A percentile compares a stretch with the other conserved stretches of the same genome.
These are phyloP conservation scores for Triangularia setosa DNA, from an alignment of 2,329 filamentous ascomycete genomes.

Conservation along the genomic window DNA sequence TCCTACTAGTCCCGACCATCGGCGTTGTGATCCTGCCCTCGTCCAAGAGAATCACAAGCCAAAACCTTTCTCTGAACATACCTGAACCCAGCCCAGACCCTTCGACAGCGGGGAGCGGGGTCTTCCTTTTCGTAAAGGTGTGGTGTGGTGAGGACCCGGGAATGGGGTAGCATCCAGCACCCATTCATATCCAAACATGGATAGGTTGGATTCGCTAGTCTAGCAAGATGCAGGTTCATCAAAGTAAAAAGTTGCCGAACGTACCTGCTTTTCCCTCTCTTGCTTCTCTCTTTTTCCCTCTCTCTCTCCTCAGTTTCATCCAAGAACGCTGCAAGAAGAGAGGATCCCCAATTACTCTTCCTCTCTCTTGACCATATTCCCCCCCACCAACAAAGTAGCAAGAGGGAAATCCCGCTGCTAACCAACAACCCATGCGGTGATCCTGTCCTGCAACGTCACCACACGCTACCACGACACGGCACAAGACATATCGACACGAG, in stretches of 20 bases:
- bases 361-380: background rate
- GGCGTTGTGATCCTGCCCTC: background rate
- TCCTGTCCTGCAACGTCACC: conserved; percentile 5
- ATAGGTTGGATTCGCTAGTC: background rate
- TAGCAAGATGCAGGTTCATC: background rate
- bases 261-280: background rate
- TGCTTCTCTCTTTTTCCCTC: background rate
- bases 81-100: background rate
- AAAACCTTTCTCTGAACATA: background rate
- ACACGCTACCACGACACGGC: background rate
- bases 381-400: background rate
- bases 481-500: background rate
- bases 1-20: background rate
- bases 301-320: background rate
- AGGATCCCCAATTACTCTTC: background rate
- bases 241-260: background rate
- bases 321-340: background rate
- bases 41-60: background rate
- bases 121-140: background rate
- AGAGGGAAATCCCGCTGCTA: background rate
- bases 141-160: background rate
- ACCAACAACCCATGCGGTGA: conserved; percentile 2
- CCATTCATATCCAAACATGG: background rate
- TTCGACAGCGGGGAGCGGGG: background rate
- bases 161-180: background rate